A percentile compares a stretch with the other conserved stretches of the same genome.
phyloP scores from a whole-genome alignment of 2,329 filamentous ascomycete genomes.

The Calonectria henricotiae region DNA sequence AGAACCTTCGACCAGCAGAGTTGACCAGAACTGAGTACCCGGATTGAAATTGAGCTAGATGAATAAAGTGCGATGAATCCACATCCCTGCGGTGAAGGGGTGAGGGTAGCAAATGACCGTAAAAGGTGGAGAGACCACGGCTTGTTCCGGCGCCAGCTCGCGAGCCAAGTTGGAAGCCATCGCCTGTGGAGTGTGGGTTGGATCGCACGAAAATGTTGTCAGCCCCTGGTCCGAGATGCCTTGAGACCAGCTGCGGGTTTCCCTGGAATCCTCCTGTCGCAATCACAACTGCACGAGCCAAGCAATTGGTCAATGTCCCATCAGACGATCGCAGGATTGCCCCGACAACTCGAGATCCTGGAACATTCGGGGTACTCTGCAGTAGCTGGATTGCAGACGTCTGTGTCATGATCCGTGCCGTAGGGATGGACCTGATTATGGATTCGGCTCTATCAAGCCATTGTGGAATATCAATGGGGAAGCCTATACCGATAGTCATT shows the following conservation, averaged over 20 bases:
- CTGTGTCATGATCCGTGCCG: constrained; percentile 18
- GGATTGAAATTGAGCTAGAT: constrained; percentile 41
- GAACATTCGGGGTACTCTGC: constrained; percentile 3
- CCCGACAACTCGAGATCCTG: constrained; percentile 31
- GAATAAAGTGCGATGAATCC: constrained; percentile 39
- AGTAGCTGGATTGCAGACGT: constrained; percentile 33
- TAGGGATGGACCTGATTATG: constrained; percentile 29
- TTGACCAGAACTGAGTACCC: constrained; percentile 39
- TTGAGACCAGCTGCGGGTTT: constrained; percentile 34
- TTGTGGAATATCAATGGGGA: constrained; percentile 39
- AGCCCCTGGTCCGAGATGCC: constrained; percentile 33
- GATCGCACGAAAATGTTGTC: constrained; percentile 40
- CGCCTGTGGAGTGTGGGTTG: constrained; percentile 39
- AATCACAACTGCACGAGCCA: constrained; percentile 36
- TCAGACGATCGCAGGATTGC: constrained; percentile 28
- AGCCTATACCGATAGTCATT: constrained; percentile 41
- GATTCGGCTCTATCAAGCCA: constrained; percentile 39
- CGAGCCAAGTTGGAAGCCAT: constrained; percentile 36
- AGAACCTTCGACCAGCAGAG: constrained; percentile 33
- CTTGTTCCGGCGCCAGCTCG: constrained; percentile 37
- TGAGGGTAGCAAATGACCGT: constrained; percentile 38
- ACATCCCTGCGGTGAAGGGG: constrained; percentile 34
- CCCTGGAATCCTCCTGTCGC: constrained; percentile 42
- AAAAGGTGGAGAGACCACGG: constrained; percentile 38
- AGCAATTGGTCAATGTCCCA: constrained; percentile 28